Percentiles rank a stretch among this genome's conserved stretches.
Conservation (phyloP, 2,329 filamentous ascomycete species). For the Sclerotinia spermophila region DNA sequence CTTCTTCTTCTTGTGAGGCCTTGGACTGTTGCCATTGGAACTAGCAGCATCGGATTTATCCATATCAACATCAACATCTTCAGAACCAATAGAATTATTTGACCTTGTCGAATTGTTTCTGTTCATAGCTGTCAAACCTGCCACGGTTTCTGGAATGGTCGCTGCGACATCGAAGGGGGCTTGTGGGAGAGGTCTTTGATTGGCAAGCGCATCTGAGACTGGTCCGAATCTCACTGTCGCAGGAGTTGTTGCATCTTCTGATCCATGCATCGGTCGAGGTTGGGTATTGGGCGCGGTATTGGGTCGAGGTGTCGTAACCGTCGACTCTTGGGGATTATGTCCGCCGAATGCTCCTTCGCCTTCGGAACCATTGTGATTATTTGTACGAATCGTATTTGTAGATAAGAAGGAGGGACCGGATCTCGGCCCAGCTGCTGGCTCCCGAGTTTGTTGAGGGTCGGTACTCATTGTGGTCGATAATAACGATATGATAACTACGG, state of each 20-base stretch:
- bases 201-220: conserved; percentile 38
- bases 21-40: conserved; percentile 59
- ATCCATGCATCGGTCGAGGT: conserved; percentile 40
- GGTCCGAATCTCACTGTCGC: conserved; percentile 54
- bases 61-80: conserved; percentile 73
- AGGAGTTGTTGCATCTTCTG: conserved; percentile 55
- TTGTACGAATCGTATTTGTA: conserved; percentile 54
- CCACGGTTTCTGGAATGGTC: conserved; percentile 48
- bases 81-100: conserved; percentile 56
- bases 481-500: not conserved
- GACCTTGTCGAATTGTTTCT: conserved; percentile 60
- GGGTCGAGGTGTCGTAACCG: conserved; percentile 50
- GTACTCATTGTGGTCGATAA: not conserved
- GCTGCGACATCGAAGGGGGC: conserved; percentile 45
- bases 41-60: conserved; percentile 61
- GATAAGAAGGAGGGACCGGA: conserved; percentile 48
- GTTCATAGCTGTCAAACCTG: conserved; percentile 43
- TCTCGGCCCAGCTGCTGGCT: conserved; percentile 5
- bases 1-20: conserved; percentile 90
- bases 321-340: conserved; percentile 45
- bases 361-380: conserved; percentile 32
- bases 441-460: conserved; percentile 1
- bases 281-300: conserved; percentile 43
- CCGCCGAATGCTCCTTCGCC: not conserved
- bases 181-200: conserved; percentile 54